Evolutionary conservation across 2,329 filamentous ascomycete genomes (phyloP).

Genomic region (Ceratocystis diversiconidia): DNA sequence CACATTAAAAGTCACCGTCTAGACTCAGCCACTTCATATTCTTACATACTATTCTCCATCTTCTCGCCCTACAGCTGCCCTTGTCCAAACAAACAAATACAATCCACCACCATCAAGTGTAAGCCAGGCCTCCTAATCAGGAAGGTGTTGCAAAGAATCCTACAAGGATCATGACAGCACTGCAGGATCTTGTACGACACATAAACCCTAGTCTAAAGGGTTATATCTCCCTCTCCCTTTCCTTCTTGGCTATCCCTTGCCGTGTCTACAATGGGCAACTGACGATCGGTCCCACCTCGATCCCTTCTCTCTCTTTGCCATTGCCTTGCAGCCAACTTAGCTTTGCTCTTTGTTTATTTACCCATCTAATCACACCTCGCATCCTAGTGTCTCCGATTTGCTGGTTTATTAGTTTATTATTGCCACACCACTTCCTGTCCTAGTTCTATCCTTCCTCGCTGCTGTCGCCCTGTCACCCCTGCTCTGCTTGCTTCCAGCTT

Average conservation of each 20-base stretch:
- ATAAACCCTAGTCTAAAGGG: not conserved
- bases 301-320: not conserved
- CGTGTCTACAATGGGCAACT: not conserved
- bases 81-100: not conserved
- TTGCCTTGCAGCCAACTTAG: not conserved
- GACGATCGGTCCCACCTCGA: not conserved
- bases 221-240: not conserved
- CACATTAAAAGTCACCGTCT: too few species aligned
- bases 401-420: not conserved
- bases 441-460: not conserved
- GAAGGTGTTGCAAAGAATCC: conserved; percentile 1
- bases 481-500: not conserved
- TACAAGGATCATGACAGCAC: not conserved
- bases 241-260: not conserved
- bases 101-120: not conserved
- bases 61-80: not conserved
- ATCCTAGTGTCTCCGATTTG: not conserved
- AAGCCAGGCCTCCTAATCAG: not conserved
- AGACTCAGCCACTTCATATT: too few species aligned
- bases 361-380: too few species aligned
- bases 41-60: too few species aligned
- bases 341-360: not conserved
- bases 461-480: not conserved
- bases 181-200: not conserved
- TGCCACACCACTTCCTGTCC: not conserved